Evolutionary conservation across 345 rosid species (phyloP).

Genomic region (Brassica cretica): DNA sequence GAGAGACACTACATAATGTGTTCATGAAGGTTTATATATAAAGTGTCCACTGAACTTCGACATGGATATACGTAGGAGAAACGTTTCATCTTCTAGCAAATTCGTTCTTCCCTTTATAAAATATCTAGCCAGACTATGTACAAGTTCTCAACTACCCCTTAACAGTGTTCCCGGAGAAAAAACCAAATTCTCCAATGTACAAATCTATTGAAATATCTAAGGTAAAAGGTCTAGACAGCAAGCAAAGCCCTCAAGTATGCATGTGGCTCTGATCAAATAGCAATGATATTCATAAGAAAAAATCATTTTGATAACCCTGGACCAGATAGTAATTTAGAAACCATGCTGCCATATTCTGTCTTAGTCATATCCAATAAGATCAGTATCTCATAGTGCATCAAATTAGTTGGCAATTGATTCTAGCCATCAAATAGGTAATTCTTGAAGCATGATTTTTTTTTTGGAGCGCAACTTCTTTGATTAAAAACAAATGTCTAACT

Average conservation of each 20-base stretch:
- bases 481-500: no score
- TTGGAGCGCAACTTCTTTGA: no score
- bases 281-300: not conserved
- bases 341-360: constrained; percentile 15
- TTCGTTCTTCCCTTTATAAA: constrained; percentile 4
- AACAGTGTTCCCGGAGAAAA: not conserved
- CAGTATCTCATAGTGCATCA: constrained; percentile 1
- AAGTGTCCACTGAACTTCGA: not conserved
- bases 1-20: not conserved
- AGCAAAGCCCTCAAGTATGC: constrained; percentile 2
- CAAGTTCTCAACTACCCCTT: constrained; percentile 20
- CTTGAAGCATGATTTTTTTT: not conserved
- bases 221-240: constrained; percentile 11
- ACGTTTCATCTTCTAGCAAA: constrained; percentile 1
- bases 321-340: constrained; percentile 17
- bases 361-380: not conserved
- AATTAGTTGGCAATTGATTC: constrained; percentile 26
- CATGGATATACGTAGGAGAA: not conserved
- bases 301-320: not conserved
- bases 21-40: not conserved
- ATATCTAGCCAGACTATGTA: constrained; percentile 1
- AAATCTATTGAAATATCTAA: constrained; percentile 1
- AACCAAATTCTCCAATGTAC: not conserved
- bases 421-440: constrained; percentile 5
- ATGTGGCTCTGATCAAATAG: constrained; percentile 7